A percentile compares a stretch with the other conserved stretches of the same genome.
These are phyloP conservation scores for Neofusicoccum parvum DNA, from an alignment of 2,329 filamentous ascomycete genomes.

Conservation along the genomic window DNA sequence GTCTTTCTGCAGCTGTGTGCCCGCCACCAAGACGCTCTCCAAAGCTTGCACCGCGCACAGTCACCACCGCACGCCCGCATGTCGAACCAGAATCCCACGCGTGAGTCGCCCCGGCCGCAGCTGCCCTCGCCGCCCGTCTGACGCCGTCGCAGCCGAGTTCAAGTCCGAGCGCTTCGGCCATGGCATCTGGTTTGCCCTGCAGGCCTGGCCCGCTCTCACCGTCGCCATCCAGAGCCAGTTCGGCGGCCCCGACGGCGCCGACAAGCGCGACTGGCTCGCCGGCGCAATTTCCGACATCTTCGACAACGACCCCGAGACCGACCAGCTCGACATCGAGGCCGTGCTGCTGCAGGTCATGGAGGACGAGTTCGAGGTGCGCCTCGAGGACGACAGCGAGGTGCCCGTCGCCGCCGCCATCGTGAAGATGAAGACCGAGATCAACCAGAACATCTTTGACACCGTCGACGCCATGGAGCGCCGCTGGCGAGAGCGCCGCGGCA, in stretches of 20 bases:
- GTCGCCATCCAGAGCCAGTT: slow-evolving; percentile 85
- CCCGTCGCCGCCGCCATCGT: slow-evolving; percentile 75
- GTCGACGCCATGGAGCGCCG: slow-evolving; percentile 65
- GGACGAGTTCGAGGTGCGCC: slow-evolving; percentile 91
- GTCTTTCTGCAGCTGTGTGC: background rate
- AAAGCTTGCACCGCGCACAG: background rate
- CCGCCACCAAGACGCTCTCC: background rate
- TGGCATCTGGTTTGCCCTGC: slow-evolving; percentile 79
- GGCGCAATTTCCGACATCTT: slow-evolving; percentile 84
- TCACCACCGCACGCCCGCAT: background rate
- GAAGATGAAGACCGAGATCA: slow-evolving; percentile 64
- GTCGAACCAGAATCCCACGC: slow-evolving; percentile 18
- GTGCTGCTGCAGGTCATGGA: slow-evolving; percentile 87
- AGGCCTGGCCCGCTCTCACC: slow-evolving; percentile 85
- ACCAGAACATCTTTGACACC: slow-evolving; percentile 62
- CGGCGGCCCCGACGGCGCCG: slow-evolving; percentile 78
- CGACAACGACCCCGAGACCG: slow-evolving; percentile 59
- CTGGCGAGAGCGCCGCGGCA: slow-evolving; percentile 65
- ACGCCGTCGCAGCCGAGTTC: slow-evolving; percentile 17
- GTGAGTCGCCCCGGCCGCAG: slow-evolving; percentile 13
- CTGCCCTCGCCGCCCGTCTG: slow-evolving; percentile 10
- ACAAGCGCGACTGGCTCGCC: slow-evolving; percentile 97
- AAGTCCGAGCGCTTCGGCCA: slow-evolving; percentile 65
- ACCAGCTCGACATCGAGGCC: slow-evolving; percentile 78
- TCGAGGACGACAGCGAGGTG: slow-evolving; percentile 84